phyloP scores from a whole-genome alignment of 192 early-diverging fungal species.

The Umbelopsis isabellina region DNA sequence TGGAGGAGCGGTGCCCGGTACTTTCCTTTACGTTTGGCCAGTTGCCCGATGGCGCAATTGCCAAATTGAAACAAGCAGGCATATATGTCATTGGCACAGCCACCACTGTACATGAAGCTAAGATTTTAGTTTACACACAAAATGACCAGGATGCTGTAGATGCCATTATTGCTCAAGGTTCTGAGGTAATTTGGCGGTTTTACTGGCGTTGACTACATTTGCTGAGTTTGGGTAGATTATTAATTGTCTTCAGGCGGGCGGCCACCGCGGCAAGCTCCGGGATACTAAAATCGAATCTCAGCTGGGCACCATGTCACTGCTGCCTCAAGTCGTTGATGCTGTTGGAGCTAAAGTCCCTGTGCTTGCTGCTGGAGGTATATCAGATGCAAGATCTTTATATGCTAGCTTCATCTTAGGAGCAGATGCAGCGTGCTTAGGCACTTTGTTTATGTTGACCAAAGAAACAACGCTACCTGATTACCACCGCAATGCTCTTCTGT shows the following conservation, averaged over 20 bases:
- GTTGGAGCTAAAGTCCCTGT: conserved; percentile 7
- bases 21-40: conserved; percentile 39
- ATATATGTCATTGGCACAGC: conserved; percentile 37
- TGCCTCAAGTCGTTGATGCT: not conserved
- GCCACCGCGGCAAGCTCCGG: conserved; percentile 33
- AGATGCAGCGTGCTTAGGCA: conserved; percentile 31
- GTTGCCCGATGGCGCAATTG: conserved; percentile 19
- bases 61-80: conserved; percentile 21
- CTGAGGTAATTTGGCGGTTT: not conserved
- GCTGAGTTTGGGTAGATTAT: not conserved
- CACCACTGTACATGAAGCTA: conserved; percentile 33
- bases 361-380: conserved; percentile 36
- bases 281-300: conserved; percentile 12
- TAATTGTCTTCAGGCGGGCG: conserved; percentile 26
- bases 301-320: not conserved
- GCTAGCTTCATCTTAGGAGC: conserved; percentile 15
- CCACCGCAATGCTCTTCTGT: conserved; percentile 21
- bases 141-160: conserved; percentile 23
- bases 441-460: conserved; percentile 34
- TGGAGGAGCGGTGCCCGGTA: conserved; percentile 31
- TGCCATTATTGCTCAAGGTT: conserved; percentile 36
- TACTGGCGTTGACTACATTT: not conserved
- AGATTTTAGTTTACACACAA: conserved; percentile 11
- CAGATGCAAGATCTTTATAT: not conserved
- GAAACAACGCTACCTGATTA: conserved; percentile 15